Evolutionary conservation across 2,329 filamentous ascomycete genomes (phyloP).

Genomic region (Zelopaecilomyces penicillatus): DNA sequence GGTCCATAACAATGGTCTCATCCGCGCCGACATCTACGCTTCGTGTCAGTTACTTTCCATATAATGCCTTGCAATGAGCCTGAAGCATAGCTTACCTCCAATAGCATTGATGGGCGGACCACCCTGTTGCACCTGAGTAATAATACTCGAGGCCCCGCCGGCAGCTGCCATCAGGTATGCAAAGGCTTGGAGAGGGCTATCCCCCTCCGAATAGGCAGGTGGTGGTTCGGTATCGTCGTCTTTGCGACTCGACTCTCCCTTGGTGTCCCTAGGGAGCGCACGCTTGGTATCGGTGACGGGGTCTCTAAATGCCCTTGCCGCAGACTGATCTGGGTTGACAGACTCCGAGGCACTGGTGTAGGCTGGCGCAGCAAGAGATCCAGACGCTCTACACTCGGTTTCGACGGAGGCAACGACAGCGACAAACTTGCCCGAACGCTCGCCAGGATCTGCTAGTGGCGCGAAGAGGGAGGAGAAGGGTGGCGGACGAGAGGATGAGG

Average conservation of each 20-base stretch:
- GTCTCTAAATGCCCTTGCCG: constrained; percentile 37
- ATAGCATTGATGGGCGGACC: constrained; percentile 83
- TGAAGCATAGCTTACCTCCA: constrained; percentile 52
- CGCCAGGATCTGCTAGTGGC: constrained; percentile 28
- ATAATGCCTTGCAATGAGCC: not conserved
- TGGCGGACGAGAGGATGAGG: constrained; percentile 44
- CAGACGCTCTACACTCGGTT: constrained; percentile 23
- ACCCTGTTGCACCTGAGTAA: constrained; percentile 96
- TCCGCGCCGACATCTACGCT: constrained; percentile 67
- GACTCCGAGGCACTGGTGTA: constrained; percentile 36
- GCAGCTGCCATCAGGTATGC: constrained; percentile 97
- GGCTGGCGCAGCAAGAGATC: constrained; percentile 43
- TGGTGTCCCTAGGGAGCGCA: constrained; percentile 72
- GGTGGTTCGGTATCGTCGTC: constrained; percentile 83
- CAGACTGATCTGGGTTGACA: constrained; percentile 26
- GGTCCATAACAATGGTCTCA: constrained; percentile 89
- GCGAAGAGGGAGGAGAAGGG: constrained; percentile 55
- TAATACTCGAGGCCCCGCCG: constrained; percentile 94
- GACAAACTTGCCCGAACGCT: constrained; percentile 24
- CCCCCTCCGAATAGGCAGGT: constrained; percentile 91
- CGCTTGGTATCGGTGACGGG: constrained; percentile 70
- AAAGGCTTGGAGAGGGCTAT: constrained; percentile 85
- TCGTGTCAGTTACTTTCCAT: constrained; percentile 2
- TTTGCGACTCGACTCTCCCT: constrained; percentile 66
- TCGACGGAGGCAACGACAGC: constrained; percentile 21